Conservation (phyloP, 164 flowering plant genomes). For the Vitis labrusca region DNA sequence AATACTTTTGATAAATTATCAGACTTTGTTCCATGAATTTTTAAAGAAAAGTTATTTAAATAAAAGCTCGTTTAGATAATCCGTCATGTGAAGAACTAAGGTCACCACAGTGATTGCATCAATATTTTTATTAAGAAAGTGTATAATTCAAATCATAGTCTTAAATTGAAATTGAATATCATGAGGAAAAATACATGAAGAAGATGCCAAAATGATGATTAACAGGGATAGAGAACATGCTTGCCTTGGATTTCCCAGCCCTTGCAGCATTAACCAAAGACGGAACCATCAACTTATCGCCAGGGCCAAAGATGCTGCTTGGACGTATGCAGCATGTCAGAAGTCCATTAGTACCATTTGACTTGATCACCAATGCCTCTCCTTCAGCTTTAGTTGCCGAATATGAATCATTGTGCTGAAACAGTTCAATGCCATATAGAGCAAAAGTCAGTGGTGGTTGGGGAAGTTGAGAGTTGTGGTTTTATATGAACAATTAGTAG, state of each 20-base stretch:
- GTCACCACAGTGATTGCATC: too few species aligned
- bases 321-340: slow-evolving; percentile 95
- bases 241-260: slow-evolving; percentile 92
- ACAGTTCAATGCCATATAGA: slow-evolving; percentile 7
- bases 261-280: slow-evolving; percentile 86
- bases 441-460: not conserved
- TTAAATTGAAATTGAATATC: not conserved
- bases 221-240: slow-evolving; percentile 4
- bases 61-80: not conserved
- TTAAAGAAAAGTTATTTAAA: not conserved
- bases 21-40: not conserved
- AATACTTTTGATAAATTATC: too few species aligned
- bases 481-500: not conserved
- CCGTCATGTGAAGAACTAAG: too few species aligned
- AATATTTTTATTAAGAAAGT: too few species aligned
- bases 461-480: not conserved
- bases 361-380: slow-evolving; percentile 72
- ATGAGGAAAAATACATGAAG: not conserved
- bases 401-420: slow-evolving; percentile 89
- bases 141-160: too few species aligned
- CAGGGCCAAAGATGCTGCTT: slow-evolving; percentile 98
- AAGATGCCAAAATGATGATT: not conserved
- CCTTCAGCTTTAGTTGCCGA: slow-evolving; percentile 97
- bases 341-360: slow-evolving; percentile 84
- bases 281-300: slow-evolving; percentile 89